Conservation (phyloP, 1,284 basidiomycete genomes). For the Ceratobasidium sp. region DNA sequence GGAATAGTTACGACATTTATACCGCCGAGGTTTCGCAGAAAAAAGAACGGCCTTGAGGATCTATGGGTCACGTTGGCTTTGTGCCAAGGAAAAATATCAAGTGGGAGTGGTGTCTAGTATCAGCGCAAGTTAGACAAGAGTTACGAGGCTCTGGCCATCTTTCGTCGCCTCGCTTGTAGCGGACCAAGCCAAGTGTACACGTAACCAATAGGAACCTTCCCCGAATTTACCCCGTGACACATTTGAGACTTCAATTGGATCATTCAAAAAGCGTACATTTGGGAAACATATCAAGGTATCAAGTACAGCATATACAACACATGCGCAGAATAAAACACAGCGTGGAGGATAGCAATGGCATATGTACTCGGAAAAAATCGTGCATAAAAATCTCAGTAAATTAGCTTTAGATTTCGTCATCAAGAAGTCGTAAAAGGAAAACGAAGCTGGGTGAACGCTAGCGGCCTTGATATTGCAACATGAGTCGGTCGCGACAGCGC, state of each 20-base stretch:
- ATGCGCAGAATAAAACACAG: slow-evolving; percentile 31
- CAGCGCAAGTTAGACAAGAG: no score
- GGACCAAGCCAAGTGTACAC: not conserved
- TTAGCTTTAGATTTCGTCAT: slow-evolving; percentile 34
- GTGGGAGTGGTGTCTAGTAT: not conserved
- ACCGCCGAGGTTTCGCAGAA: slow-evolving; percentile 33
- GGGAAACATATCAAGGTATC: slow-evolving; percentile 21
- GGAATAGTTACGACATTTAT: slow-evolving; percentile 1
- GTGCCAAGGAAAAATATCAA: not conserved
- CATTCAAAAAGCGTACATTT: slow-evolving; percentile 15
- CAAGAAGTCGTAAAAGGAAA: slow-evolving; percentile 3
- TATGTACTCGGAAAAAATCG: slow-evolving; percentile 34
- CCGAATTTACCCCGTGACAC: not conserved
- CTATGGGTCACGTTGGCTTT: not conserved
- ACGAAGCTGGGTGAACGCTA: not conserved
- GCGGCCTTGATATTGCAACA: slow-evolving; percentile 36
- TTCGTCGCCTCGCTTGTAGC: no score
- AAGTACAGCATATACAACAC: slow-evolving; percentile 44
- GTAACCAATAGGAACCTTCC: slow-evolving; percentile 8
- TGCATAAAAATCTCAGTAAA: slow-evolving; percentile 36
- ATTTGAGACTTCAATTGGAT: not conserved
- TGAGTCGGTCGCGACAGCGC: slow-evolving; percentile 60
- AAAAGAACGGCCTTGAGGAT: not conserved
- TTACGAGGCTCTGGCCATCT: no score
- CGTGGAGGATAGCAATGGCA: slow-evolving; percentile 14